Evolutionary conservation across 2,329 filamentous ascomycete species (phyloP), one percentile per base, ranked within the genome.

Genomic region (Apiospora arundinis): DNA sequence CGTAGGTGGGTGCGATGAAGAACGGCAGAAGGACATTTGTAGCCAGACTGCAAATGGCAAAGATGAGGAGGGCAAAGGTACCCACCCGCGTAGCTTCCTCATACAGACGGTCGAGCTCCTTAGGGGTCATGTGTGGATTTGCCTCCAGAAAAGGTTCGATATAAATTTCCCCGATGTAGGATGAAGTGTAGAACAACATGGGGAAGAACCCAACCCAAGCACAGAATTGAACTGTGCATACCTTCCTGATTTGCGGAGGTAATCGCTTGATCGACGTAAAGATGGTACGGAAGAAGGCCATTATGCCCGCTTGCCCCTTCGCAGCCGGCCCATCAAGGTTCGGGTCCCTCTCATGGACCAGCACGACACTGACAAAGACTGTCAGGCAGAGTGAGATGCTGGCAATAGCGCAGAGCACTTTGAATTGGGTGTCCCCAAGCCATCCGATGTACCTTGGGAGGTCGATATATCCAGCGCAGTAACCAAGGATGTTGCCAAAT

Each of bases 181-280:
- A 97, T 1, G 95, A 97, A 6, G 94, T 94, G 84, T 98, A 98
- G 83, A 97, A 98, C 2, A 98, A 87, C 81, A 97, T 95, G 0
- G 95, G 95, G 77, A 98, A 98, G 90, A 95, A 98, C 69, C 94
- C 95, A 71, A 98, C 91, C 95, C 95, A 98, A 6, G 94, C 94
- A 73, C 92, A 95, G 76, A 95, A 90, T 79, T 96, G 93, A 0
- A 95, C 92, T 74, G 91, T 84, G 78, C 95, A 98, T 48, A 98
- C 94, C 74, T 90, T 92, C 73, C 88, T 88, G 74, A 96, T 94
- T 81, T 97, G 95, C 0, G 92, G 91, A 0, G 95, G 95, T 8
- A 98, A 86, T 49, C 91, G 89, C 76, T 88, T 90, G 74, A 97
- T 92, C 0, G 95, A 95, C 67, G 87, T 89, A 80, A 92, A 92